phyloP scores from a whole-genome alignment of 495 filamentous ascomycete genomes.

The Saxophila tyrrhenica region DNA sequence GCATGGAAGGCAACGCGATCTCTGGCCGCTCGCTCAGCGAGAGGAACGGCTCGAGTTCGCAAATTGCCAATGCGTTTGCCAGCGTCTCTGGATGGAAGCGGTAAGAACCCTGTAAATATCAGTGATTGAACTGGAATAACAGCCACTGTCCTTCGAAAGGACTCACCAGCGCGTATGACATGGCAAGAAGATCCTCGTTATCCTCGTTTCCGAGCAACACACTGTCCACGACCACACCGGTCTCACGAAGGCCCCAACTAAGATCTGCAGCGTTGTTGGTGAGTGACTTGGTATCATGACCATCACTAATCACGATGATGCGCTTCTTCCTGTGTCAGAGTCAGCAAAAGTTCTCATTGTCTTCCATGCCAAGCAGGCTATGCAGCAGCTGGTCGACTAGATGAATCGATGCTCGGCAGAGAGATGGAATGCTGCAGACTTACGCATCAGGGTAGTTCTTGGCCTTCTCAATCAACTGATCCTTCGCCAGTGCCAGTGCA shows the following conservation, averaged over 20 bases:
- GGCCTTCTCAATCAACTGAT: slow-evolving; percentile 21
- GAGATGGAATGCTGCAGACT: no score
- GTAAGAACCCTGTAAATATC: slow-evolving; percentile 14
- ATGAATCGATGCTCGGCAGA: no score
- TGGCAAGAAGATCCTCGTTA: slow-evolving; percentile 18
- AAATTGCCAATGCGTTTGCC: slow-evolving; percentile 26
- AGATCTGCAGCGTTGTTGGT: slow-evolving; percentile 3
- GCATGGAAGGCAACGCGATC: slow-evolving; percentile 3
- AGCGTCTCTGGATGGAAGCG: slow-evolving; percentile 21
- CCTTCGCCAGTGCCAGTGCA: slow-evolving; percentile 19
- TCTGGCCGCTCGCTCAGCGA: slow-evolving; percentile 21
- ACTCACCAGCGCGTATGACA: slow-evolving; percentile 20
- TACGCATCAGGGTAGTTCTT: slow-evolving; percentile 22
- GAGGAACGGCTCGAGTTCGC: slow-evolving; percentile 29
- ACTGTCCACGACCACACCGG: slow-evolving; percentile 22
- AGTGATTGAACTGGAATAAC: background rate
- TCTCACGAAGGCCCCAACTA: slow-evolving; percentile 12
- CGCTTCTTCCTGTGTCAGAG: no score
- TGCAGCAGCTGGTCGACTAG: no score
- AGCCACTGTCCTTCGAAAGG: background rate
- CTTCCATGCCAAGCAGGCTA: no score
- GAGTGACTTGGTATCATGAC: slow-evolving; percentile 24
- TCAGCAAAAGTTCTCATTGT: no score
- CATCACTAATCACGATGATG: slow-evolving; percentile 26
- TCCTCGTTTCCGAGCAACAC: slow-evolving; percentile 21